These are phyloP conservation scores for Ceriops decandra DNA, from an alignment of 345 rosid genomes.

Conservation along the genomic window DNA sequence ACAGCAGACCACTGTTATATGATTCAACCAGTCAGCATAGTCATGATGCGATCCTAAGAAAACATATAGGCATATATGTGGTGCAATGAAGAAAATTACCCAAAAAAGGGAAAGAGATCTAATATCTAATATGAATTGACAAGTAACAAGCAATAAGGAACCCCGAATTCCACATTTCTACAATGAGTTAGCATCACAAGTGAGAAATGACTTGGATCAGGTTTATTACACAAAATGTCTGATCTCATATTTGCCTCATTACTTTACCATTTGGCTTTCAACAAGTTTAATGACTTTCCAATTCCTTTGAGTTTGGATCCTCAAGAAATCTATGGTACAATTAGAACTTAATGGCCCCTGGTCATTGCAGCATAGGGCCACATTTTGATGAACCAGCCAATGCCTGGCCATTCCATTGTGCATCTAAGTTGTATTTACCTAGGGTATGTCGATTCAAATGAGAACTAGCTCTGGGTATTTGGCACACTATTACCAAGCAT, in stretches of 20 bases:
- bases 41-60: not conserved
- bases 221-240: not conserved
- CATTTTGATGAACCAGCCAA: slow-evolving; percentile 4
- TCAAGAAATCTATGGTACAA: not conserved
- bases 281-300: not conserved
- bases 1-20: slow-evolving; percentile 46
- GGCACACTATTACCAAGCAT: not conserved
- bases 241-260: not conserved
- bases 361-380: not conserved
- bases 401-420: not conserved
- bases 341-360: not conserved
- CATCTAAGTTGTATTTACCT: not conserved
- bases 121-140: not conserved
- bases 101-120: not conserved
- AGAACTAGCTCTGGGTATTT: not conserved
- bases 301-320: not conserved
- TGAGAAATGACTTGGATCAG: slow-evolving; percentile 4
- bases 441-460: not conserved
- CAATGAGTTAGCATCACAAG: slow-evolving; percentile 1
- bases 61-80: not conserved
- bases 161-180: slow-evolving; percentile 7
- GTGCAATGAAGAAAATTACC: slow-evolving; percentile 1
- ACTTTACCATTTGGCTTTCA: not conserved
- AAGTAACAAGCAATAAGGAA: not conserved
- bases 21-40: slow-evolving; percentile 19